phyloP scores from a whole-genome alignment of 805 yeast genomes.

The Cyberlindnera mycetangii region DNA sequence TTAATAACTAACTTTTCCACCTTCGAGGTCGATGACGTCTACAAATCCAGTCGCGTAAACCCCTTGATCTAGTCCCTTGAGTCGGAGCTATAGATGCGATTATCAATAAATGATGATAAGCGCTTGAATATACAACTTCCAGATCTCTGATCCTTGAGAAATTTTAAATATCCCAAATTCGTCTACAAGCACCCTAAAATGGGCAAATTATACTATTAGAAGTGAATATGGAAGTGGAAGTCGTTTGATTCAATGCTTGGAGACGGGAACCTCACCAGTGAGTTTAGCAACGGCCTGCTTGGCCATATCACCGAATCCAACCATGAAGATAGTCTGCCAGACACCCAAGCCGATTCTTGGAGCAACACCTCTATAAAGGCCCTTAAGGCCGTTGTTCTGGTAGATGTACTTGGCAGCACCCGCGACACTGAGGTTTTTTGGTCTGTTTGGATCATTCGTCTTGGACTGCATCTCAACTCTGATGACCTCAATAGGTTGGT shows the following conservation, averaged over 20 bases:
- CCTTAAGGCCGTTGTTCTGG: slow-evolving; percentile 76
- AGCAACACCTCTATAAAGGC: slow-evolving; percentile 93
- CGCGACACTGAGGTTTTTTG: slow-evolving; percentile 78
- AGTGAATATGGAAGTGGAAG: neutral
- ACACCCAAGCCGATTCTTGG: slow-evolving; percentile 96
- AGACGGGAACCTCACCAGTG: slow-evolving; percentile 55
- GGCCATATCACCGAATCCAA: slow-evolving; percentile 94
- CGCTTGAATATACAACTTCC: too few relatives aligned
- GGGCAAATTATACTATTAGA: neutral
- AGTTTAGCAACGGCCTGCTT: slow-evolving; percentile 62
- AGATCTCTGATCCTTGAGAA: too few relatives aligned
- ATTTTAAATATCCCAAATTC: too few relatives aligned
- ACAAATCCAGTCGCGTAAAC: neutral
- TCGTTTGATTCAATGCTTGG: slow-evolving; percentile 19
- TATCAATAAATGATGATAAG: too few relatives aligned
- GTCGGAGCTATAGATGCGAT: too few relatives aligned
- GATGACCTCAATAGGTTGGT: slow-evolving; percentile 97
- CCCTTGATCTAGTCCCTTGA: neutral
- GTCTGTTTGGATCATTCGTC: slow-evolving; percentile 93
- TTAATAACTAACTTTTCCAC: too few relatives aligned
- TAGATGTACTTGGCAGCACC: slow-evolving; percentile 83
- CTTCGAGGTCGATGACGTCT: neutral
- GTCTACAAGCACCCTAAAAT: neutral
- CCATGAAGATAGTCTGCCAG: slow-evolving; percentile 99
- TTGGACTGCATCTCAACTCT: slow-evolving; percentile 98